phyloP scores from a whole-genome alignment of 164 flowering plant species.

The Dillenia turbinata region DNA sequence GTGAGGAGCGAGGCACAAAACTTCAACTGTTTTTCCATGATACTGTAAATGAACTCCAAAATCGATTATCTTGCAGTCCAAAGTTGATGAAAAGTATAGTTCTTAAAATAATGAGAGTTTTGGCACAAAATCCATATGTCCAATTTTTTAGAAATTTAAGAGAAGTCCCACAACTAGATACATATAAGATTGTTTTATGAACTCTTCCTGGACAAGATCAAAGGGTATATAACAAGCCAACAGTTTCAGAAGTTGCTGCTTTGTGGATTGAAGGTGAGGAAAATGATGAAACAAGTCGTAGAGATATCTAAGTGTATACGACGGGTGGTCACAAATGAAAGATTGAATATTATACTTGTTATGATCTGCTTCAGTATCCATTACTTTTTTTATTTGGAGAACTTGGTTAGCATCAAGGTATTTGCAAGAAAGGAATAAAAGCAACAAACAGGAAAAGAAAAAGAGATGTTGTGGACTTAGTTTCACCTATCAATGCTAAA shows the following conservation, averaged over 20 bases:
- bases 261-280: neutral
- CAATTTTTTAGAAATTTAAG: neutral
- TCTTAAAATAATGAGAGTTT: neutral
- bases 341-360: constrained; percentile 10
- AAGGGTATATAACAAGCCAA: neutral
- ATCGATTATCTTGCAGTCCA: neutral
- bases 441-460: neutral
- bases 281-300: neutral
- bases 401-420: constrained; percentile 11
- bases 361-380: constrained; percentile 20
- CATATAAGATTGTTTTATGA: neutral
- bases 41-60: constrained; percentile 1
- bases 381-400: neutral
- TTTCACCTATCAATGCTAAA: neutral
- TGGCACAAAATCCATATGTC: neutral
- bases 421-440: neutral
- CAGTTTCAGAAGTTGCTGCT: neutral
- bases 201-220: neutral
- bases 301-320: neutral
- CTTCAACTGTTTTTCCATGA: constrained; percentile 6
- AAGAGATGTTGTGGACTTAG: neutral
- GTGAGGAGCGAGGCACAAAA: neutral
- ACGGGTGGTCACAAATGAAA: neutral
- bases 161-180: neutral
- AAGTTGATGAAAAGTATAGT: neutral